Evolutionary conservation across 169 alveolate genomes (phyloP).

Genomic region (Plasmodium coatneyi): DNA sequence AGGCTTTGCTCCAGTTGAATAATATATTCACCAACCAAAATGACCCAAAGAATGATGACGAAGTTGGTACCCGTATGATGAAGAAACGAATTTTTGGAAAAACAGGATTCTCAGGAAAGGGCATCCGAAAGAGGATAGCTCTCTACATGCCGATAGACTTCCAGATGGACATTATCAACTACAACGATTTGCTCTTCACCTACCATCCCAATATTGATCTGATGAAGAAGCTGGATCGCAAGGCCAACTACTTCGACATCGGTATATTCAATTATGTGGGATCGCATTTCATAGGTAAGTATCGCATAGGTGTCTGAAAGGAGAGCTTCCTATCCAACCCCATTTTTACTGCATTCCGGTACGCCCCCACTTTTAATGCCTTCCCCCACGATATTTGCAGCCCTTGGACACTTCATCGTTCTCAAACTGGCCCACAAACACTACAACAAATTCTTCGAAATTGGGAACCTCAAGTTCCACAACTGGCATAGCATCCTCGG

Average conservation of each 20-base stretch:
- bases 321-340: background rate
- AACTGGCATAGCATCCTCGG: conserved; percentile 40
- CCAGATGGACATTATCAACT: background rate
- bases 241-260: conserved; percentile 10
- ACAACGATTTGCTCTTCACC: conserved; percentile 27
- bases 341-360: background rate
- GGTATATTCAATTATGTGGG: conserved; percentile 36
- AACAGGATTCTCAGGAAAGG: background rate
- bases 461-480: conserved; percentile 18
- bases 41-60: background rate
- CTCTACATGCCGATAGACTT: conserved; percentile 21
- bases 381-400: background rate
- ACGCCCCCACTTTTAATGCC: background rate
- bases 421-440: conserved; percentile 31
- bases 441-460: conserved; percentile 9
- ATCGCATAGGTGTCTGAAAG: background rate
- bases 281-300: conserved; percentile 34
- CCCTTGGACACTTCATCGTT: conserved; percentile 26
- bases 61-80: background rate
- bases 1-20: conserved; percentile 27
- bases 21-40: background rate
- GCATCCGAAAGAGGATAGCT: background rate
- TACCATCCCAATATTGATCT: conserved; percentile 5
- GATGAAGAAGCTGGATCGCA: conserved; percentile 11
- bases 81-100: background rate